These are phyloP conservation scores for Umbelopsis ramanniana DNA, from an alignment of 192 early-diverging fungal species.

Conservation along the genomic window DNA sequence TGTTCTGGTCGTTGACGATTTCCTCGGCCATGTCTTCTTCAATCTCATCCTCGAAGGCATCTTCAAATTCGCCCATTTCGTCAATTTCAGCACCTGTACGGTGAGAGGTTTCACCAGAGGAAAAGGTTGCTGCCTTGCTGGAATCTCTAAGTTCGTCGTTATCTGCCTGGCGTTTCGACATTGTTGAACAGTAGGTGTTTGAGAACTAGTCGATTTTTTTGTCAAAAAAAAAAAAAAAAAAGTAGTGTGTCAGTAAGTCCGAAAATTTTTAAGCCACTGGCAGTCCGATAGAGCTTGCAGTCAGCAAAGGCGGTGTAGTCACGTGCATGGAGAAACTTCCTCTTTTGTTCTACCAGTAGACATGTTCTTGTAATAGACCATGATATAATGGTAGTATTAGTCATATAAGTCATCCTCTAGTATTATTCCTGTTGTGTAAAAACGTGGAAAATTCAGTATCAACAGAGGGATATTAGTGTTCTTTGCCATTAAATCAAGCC, in stretches of 20 bases:
- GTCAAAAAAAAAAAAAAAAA: conserved; percentile 17
- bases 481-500: too few relatives aligned
- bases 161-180: conserved; percentile 45
- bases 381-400: too few relatives aligned
- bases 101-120: background rate
- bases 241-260: background rate
- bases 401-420: too few relatives aligned
- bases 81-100: conserved; percentile 45
- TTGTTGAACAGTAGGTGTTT: conserved; percentile 18
- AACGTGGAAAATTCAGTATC: too few relatives aligned
- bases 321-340: background rate
- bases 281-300: too few relatives aligned
- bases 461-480: too few relatives aligned
- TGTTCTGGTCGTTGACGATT: conserved; percentile 43
- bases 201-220: background rate
- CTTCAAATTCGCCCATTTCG: conserved; percentile 91
- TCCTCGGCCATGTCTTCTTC: conserved; percentile 67
- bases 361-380: background rate
- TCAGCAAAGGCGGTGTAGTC: background rate
- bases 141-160: conserved; percentile 28
- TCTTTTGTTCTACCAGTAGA: background rate
- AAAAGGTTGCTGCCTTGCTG: conserved; percentile 8
- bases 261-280: too few relatives aligned
- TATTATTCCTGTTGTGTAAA: too few relatives aligned
- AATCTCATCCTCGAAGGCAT: conserved; percentile 89